Evolutionary conservation across 1,284 basidiomycete genomes (phyloP), one percentile per base, ranked within the genome.

Genomic region (Mycosarcoma maydis): DNA sequence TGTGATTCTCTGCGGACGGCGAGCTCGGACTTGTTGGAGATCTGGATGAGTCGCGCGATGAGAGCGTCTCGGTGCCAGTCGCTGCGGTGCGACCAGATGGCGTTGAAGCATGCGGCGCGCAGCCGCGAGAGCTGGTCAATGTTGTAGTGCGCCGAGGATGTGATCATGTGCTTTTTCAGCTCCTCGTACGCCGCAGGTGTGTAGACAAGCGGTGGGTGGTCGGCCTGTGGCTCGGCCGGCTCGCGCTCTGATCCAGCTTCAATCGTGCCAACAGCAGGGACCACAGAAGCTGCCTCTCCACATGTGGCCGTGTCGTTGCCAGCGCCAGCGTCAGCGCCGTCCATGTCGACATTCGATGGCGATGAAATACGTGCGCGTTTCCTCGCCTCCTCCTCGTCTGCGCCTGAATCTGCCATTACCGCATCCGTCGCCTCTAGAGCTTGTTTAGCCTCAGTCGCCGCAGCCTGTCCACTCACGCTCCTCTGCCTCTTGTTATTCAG

Each of bases 91-190:
- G 87, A 85, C 93, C 94, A 98, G 17, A 98, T 86, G 29, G 85
- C 85, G 46, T 89, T 88, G 39, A 94, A 87, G 69, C 88, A 90
- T 1, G 87, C 88, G 5, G 95, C 94, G 4, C 96, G 88, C 6
- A 98, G 85, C 80, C 97, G 93, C 78, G 98, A 94, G 3, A 98
- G 87, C 80, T 97, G 89, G 77, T 98, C 95, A 40, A 98, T 62
- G 29, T 59, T 75, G 47, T 79, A 76, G 3, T 14, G 22, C 8
- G 48, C 44, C 6, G 75, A 76, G 9, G 47, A 43, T 8, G 22
- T 17, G 27, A 77, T 29, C 10, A 80, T 53, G 34, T 43, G 17
- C 3, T 27, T 29, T 17, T 48, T 33, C 13, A 80, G 69, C 9
- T 36, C 7, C 5, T 17, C 30, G 52, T 74, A 66, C 4, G 47